These are phyloP conservation scores for Peniophora sp. DNA, from an alignment of 1,284 basidiomycete species.

Conservation along the genomic window DNA sequence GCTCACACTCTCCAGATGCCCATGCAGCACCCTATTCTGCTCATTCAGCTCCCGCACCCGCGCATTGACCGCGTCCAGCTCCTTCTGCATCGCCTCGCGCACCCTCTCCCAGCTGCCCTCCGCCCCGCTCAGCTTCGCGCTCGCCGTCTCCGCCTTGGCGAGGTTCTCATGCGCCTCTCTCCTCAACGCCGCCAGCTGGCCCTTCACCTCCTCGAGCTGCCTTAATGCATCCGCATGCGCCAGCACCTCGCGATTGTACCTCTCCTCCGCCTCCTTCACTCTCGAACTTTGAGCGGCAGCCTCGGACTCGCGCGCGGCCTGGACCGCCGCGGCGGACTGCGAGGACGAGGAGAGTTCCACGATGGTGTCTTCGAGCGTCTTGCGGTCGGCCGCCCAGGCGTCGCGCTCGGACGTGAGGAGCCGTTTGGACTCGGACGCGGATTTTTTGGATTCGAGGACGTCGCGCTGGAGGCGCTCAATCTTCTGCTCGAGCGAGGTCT, in stretches of 20 bases:
- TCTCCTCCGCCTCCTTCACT: slow-evolving; percentile 75
- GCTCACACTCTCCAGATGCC: slow-evolving; percentile 82
- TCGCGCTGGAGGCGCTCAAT: slow-evolving; percentile 52
- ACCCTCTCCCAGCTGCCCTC: slow-evolving; percentile 78
- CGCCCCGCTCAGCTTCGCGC: slow-evolving; percentile 60
- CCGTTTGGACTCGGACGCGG: slow-evolving; percentile 53
- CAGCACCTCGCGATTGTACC: slow-evolving; percentile 75
- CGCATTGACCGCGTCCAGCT: slow-evolving; percentile 61
- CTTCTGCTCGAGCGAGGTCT: slow-evolving; percentile 56
- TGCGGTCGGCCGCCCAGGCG: slow-evolving; percentile 73
- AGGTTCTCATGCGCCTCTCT: slow-evolving; percentile 46
- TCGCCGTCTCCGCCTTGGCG: slow-evolving; percentile 63
- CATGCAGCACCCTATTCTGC: slow-evolving; percentile 76
- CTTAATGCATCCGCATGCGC: slow-evolving; percentile 81
- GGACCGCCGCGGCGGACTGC: slow-evolving; percentile 55
- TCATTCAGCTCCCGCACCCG: slow-evolving; percentile 71
- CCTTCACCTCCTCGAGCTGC: slow-evolving; percentile 54
- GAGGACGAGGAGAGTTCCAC: slow-evolving; percentile 68
- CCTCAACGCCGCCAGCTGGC: slow-evolving; percentile 48
- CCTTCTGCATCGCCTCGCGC: slow-evolving; percentile 69
- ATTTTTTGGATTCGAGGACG: slow-evolving; percentile 39
- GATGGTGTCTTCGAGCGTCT: slow-evolving; percentile 69
- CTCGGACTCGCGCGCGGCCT: slow-evolving; percentile 54
- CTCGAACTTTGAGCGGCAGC: slow-evolving; percentile 59
- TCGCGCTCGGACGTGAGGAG: slow-evolving; percentile 58